Base-by-base conservation (phyloP, 495 filamentous ascomycete species). In the Penicillium tannophilum region DNA sequence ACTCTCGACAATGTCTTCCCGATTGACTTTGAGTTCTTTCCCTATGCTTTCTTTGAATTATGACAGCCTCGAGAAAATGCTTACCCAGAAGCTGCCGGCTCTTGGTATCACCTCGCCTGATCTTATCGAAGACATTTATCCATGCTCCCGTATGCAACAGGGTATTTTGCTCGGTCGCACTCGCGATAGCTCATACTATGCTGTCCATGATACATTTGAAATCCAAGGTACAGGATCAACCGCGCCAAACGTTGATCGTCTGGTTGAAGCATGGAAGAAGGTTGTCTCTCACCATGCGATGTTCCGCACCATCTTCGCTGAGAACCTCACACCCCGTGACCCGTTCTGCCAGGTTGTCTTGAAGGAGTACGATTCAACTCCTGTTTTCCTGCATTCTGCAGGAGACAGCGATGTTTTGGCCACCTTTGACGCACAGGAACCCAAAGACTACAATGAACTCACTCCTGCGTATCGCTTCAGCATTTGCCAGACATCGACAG, bases 81-180 rank as follows among this genome's bases (percentile, higher is more conserved):
- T 73, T 6, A 55, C 58, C 2, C 61, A 73, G 2, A 81, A 64
- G 50, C 58, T 90, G 0, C 75, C 80, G 0, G 62, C 67, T 6
- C 67, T 87, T 14, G 80, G 80, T 6, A 72, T 89, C 0, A 49
- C 56, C 0, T 72, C 75, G 6, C 26, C 76, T 3, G 68, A 72
- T 6, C 59, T 76, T n/a, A 61, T 85, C 7, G 83, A 91, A 65
- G 83, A 86, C 53, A 80, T 82, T 19, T 90, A 89, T 57, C 86
- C 86, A 4, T 87, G 84, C 55, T 86, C 87, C 8, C 81, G 82
- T 2, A 85, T 88, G 65, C 88, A 91, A 61, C 81, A 88, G 61
- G 87, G 82, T 35, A 82, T 91, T 19, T 63, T 90, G 9, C 80
- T 88, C 36, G 85, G 84, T 51, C 84, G 82, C 11, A 72, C 80